These are phyloP conservation scores for Eutypella sp. DNA, from an alignment of 2,329 filamentous ascomycete genomes.

Conservation along the genomic window DNA sequence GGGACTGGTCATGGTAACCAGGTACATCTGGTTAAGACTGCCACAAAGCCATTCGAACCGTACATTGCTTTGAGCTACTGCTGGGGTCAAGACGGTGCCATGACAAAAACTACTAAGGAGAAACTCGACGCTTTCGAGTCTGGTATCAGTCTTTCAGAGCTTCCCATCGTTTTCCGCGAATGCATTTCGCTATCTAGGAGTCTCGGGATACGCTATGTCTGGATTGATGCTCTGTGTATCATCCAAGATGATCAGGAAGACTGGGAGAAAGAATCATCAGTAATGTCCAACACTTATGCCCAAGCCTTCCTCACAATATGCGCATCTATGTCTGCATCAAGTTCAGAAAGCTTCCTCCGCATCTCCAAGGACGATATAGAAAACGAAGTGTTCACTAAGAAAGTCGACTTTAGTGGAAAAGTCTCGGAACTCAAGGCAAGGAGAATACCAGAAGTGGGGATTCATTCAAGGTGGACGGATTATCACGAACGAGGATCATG, in stretches of 20 bases:
- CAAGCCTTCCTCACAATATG: slow-evolving; percentile 18
- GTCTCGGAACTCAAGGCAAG: not conserved
- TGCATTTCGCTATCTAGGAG: not conserved
- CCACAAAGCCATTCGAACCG: not conserved
- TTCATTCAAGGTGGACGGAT: not conserved
- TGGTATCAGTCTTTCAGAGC: not conserved
- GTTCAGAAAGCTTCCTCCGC: not conserved
- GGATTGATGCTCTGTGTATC: slow-evolving; percentile 4
- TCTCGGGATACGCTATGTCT: slow-evolving; percentile 1
- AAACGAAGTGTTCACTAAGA: not conserved
- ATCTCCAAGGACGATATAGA: not conserved
- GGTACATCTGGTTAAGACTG: not conserved
- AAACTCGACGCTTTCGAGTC: not conserved
- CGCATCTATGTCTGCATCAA: not conserved
- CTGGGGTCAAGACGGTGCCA: not conserved
- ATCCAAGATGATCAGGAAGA: slow-evolving; percentile 9
- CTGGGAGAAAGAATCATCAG: slow-evolving; percentile 14
- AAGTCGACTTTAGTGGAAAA: not conserved
- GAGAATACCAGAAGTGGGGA: not conserved
- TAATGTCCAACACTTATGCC: slow-evolving; percentile 23
- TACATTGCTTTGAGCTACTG: not conserved
- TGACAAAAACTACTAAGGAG: not conserved
- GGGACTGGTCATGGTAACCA: not conserved
- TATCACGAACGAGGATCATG: not conserved
- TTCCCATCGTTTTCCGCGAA: not conserved